phyloP scores from a whole-genome alignment of 805 yeast species.

The Candida verbasci region DNA sequence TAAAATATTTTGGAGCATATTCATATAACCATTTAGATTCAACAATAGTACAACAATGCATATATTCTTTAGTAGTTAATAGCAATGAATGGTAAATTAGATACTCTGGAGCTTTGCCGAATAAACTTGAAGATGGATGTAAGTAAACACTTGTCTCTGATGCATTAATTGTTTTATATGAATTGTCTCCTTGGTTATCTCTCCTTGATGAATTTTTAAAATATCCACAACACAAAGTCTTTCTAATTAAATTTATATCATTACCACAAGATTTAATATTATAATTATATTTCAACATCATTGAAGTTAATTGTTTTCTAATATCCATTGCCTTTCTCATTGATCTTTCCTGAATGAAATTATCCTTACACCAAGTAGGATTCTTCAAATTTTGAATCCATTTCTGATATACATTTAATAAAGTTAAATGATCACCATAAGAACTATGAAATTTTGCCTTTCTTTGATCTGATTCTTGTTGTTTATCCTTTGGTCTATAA shows the following conservation, averaged over 20 bases:
- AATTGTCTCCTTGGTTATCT: conserved; percentile 44
- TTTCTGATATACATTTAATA: conserved; percentile 70
- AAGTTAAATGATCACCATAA: conserved; percentile 80
- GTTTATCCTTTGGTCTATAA: conserved; percentile 75
- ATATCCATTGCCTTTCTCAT: conserved; percentile 77
- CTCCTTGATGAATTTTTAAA: conserved; percentile 64
- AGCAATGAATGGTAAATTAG: conserved; percentile 78
- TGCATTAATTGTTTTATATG: conserved; percentile 45
- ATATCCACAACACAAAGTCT: conserved; percentile 63
- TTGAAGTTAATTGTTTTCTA: conserved; percentile 58
- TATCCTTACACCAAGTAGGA: conserved; percentile 71
- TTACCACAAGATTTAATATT: conserved; percentile 49
- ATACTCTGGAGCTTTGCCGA: conserved; percentile 63
- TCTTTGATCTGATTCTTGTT: conserved; percentile 65
- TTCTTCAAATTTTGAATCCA: conserved; percentile 64
- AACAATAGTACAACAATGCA: conserved; percentile 83
- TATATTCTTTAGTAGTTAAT: conserved; percentile 82
- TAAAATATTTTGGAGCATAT: conserved; percentile 70
- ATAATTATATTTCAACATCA: conserved; percentile 48
- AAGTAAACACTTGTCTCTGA: conserved; percentile 72
- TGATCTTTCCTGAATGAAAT: conserved; percentile 77
- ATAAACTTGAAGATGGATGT: conserved; percentile 83
- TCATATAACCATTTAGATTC: conserved; percentile 78
- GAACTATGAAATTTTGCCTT: conserved; percentile 71
- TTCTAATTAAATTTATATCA: conserved; percentile 52